Evolutionary conservation across 202 grass and related monocot genomes (phyloP).

Genomic region (Digitaria exilis): DNA sequence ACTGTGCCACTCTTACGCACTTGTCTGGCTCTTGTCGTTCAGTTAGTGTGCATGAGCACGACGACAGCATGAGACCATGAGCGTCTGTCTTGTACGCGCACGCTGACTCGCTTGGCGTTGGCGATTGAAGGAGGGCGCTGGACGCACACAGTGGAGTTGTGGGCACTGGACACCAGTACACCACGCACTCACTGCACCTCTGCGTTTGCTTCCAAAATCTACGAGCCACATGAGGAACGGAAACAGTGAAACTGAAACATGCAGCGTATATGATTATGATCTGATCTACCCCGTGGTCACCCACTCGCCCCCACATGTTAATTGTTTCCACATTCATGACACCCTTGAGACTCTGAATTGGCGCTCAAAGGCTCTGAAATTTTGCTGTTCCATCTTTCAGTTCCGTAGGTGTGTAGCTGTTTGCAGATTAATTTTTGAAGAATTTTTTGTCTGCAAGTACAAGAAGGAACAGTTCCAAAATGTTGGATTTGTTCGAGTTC

Average conservation of each 20-base stretch:
- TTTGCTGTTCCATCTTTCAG: not conserved
- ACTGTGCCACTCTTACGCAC: not conserved
- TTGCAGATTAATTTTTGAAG: not conserved
- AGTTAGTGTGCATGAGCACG: too few relatives aligned
- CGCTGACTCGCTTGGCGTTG: not conserved
- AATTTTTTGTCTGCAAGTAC: too few relatives aligned
- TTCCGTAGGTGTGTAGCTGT: not conserved
- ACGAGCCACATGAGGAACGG: constrained; percentile 3
- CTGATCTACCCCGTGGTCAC: not conserved
- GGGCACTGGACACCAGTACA: not conserved
- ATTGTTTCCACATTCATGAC: too few relatives aligned
- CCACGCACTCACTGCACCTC: not conserved
- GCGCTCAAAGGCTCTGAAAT: not conserved
- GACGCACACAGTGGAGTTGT: not conserved
- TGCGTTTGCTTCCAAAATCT: not conserved
- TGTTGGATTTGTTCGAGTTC: too few relatives aligned
- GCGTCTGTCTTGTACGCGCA: not conserved
- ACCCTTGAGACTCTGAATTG: not conserved
- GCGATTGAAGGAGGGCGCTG: not conserved
- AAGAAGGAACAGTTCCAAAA: not conserved
- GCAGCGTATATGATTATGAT: too few relatives aligned
- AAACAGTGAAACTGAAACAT: not conserved
- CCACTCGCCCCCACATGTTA: not conserved
- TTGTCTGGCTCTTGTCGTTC: not conserved
- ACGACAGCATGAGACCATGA: too few relatives aligned